These are phyloP conservation scores for Plasmodium coatneyi DNA, from an alignment of 169 alveolate species.

Conservation along the genomic window DNA sequence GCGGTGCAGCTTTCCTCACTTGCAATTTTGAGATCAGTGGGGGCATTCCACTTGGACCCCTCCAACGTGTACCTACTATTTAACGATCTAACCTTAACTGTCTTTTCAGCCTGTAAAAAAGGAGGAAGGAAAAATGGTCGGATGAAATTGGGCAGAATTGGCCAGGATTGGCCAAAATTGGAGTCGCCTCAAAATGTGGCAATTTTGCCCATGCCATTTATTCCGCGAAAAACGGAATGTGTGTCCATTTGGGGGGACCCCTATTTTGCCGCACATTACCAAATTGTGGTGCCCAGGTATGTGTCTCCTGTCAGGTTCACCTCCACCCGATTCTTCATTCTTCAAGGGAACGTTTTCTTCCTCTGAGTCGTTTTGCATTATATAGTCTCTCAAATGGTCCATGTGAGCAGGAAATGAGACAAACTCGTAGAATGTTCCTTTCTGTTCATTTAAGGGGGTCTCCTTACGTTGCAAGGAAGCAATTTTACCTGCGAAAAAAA, in stretches of 20 bases:
- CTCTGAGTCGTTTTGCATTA: conserved; percentile 25
- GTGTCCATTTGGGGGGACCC: background rate
- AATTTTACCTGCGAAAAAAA: conserved; percentile 16
- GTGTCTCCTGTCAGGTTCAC: background rate
- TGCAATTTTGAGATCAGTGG: background rate
- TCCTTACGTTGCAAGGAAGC: background rate
- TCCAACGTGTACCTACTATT: conserved; percentile 41
- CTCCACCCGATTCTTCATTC: background rate
- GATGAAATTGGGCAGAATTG: background rate
- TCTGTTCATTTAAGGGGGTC: background rate
- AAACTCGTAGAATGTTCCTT: conserved; percentile 17
- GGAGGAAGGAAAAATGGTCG: background rate
- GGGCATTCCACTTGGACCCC: conserved; percentile 7
- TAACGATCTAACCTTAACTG: conserved; percentile 13
- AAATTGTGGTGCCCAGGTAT: conserved; percentile 1
- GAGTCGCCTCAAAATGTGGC: background rate
- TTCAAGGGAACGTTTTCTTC: background rate
- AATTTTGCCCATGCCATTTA: background rate
- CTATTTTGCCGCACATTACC: conserved; percentile 2
- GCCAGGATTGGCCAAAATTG: background rate
- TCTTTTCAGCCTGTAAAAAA: conserved; percentile 20
- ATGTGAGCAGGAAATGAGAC: conserved; percentile 23
- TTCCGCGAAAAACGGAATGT: background rate
- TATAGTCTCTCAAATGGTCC: conserved; percentile 54
- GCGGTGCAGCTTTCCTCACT: background rate